Conservation (phyloP, 371 early-diverging fungal genomes). For the Thermomucor indicae-seudaticae region DNA sequence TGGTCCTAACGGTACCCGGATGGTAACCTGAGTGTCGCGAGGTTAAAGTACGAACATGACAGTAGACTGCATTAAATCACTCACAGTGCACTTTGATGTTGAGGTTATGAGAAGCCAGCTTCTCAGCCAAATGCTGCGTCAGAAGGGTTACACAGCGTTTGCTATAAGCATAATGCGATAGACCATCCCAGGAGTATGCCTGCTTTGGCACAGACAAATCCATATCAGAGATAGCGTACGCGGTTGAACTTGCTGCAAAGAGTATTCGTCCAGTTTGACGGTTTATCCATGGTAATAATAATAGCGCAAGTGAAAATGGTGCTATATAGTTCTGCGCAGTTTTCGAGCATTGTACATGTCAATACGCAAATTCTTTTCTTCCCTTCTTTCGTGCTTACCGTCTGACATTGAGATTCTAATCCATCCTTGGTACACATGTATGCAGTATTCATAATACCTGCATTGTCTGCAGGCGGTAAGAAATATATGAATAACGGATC, state of each 20-base stretch:
- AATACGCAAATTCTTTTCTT: too few relatives aligned
- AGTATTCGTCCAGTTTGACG: slow-evolving; percentile 17
- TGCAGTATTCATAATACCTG: slow-evolving; percentile 76
- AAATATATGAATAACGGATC: neutral
- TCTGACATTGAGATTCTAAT: slow-evolving; percentile 66
- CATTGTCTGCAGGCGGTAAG: slow-evolving; percentile 40
- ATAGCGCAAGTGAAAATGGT: slow-evolving; percentile 22
- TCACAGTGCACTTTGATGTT: slow-evolving; percentile 7
- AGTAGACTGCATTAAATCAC: neutral
- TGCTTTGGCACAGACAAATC: slow-evolving; percentile 6
- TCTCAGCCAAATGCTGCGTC: slow-evolving; percentile 7
- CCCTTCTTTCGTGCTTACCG: slow-evolving; percentile 22
- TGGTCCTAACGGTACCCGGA: slow-evolving; percentile 42
- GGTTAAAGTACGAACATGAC: neutral
- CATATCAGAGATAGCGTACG: slow-evolving; percentile 21
- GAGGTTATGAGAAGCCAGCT: neutral
- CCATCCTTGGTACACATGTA: slow-evolving; percentile 58
- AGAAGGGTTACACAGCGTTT: slow-evolving; percentile 29
- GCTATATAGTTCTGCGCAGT: slow-evolving; percentile 31
- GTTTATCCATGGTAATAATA: slow-evolving; percentile 27
- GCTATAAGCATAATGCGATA: slow-evolving; percentile 38
- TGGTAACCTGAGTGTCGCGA: slow-evolving; percentile 25
- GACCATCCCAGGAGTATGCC: slow-evolving; percentile 23
- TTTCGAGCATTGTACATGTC: neutral
- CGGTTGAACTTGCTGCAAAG: slow-evolving; percentile 42